Conservation (phyloP, 352 stramenopile species). For the Saprolegnia diclina region DNA sequence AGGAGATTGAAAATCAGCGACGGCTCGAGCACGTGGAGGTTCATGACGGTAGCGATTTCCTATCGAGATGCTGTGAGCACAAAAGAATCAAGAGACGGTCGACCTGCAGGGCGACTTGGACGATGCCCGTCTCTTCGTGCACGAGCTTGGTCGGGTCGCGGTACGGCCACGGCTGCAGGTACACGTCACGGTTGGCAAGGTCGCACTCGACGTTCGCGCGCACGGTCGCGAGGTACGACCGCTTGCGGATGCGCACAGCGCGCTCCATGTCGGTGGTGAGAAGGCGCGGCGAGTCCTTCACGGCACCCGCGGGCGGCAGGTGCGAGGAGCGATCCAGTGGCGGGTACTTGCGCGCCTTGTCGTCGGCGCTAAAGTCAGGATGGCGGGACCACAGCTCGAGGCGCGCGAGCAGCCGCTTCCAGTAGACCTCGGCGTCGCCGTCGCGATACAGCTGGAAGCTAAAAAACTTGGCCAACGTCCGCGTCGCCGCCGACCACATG, state of each 20-base stretch:
- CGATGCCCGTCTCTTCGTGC: constrained; percentile 42
- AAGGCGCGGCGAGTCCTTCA: not conserved
- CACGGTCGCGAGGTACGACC: constrained; percentile 48
- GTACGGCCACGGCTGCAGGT: constrained; percentile 76
- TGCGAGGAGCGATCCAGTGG: not conserved
- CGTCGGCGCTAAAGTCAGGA: not conserved
- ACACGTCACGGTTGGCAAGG: constrained; percentile 48
- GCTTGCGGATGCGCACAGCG: constrained; percentile 63
- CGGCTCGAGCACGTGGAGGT: constrained; percentile 34
- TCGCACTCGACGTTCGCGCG: constrained; percentile 36
- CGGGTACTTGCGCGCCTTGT: not conserved
- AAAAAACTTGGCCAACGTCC: not conserved
- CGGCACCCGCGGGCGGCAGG: not conserved
- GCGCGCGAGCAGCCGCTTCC: not conserved
- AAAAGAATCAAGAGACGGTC: not conserved
- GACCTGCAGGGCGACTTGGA: constrained; percentile 56
- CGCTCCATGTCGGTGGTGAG: constrained; percentile 33
- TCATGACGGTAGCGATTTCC: constrained; percentile 22
- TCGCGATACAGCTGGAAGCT: not conserved
- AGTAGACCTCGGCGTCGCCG: not conserved
- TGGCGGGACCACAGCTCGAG: not conserved
- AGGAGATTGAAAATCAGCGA: constrained; percentile 51
- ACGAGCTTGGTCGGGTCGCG: constrained; percentile 53
- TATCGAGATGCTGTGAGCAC: not conserved
- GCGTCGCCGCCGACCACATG: not conserved